Evolutionary conservation across 1,139 yeast genomes (phyloP), one percentile per base, ranked within the genome.

Genomic region (Zygosaccharomyces pseudobailii): DNA sequence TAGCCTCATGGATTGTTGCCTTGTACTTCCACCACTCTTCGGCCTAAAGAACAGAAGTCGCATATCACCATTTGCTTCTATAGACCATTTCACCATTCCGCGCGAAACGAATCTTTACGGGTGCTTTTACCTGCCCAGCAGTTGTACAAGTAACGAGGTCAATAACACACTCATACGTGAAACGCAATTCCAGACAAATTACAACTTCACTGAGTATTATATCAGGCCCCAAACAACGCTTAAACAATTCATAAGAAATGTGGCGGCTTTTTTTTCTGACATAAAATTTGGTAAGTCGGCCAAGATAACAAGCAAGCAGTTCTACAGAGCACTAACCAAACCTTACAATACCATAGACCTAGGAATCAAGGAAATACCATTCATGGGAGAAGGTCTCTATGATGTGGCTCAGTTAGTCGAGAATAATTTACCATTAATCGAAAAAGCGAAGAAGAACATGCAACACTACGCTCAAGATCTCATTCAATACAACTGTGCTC

Each of bases 1-100:
- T 40, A 55, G 46, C 27, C 32, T 53, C 9, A 27, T 57, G 28
- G 65, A 62, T 36, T 56, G 58, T 37, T 61, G 63, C 36, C 44
- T 61, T 13, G 50, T 55, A 6, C 34, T 63, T 3, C 36, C 62
- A 2, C 52, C 54, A 7, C n/a, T 63, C 3, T 46, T 54, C 21
- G 48, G 58, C 5, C 22, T 49, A 17, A 52, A 48, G 39, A 51
- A 50, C 37, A 55, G 53, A 42, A 45, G 41, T 13, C 52, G 54
- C 52, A 34, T 47, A 22, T 37, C 43, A 10, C 36, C 46, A 6
- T 40, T 38, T 6, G 47, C 45, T 22, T 17, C 38, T 10, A 43
- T 43, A 5, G 49, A 51, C 6, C 50, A 40, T 13, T 52, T 55
- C 24, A 45, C 37, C 5, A 45, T 55, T 20, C 48, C 59, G 7